Conservation (phyloP, 2,329 filamentous ascomycete species). For the Scedosporium apiospermum region DNA sequence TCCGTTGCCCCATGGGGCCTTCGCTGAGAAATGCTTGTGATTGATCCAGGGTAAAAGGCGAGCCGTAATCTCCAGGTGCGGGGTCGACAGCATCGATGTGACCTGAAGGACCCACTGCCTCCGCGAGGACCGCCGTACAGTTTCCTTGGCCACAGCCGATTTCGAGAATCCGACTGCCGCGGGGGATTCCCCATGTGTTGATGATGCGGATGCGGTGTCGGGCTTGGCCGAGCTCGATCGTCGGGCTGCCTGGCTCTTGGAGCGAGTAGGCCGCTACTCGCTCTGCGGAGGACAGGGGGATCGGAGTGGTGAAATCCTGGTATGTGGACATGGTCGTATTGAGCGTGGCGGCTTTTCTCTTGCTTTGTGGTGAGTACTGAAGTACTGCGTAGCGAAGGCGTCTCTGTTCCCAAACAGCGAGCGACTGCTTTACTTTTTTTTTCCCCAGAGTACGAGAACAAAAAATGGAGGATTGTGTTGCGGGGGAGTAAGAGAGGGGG, state of each 20-base stretch:
- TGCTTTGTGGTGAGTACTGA: too few species aligned
- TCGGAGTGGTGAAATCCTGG: not conserved
- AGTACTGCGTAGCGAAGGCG: too few species aligned
- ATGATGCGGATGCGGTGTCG: constrained; percentile 26
- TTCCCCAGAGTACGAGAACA: too few species aligned
- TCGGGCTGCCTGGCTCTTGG: constrained; percentile 8
- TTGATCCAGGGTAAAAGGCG: constrained; percentile 38
- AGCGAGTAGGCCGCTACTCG: constrained; percentile 9
- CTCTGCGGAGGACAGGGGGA: not conserved
- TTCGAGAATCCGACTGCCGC: constrained; percentile 39
- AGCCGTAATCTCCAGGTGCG: constrained; percentile 36
- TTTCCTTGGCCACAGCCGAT: constrained; percentile 52
- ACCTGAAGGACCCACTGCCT: constrained; percentile 31
- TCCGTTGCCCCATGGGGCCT: constrained; percentile 27
- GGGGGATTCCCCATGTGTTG: constrained; percentile 23
- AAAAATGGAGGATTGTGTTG: too few species aligned
- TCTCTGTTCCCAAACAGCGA: too few species aligned
- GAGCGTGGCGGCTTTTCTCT: too few species aligned
- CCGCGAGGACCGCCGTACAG: constrained; percentile 43
- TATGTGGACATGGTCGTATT: not conserved
- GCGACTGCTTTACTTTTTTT: too few species aligned
- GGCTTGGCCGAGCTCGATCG: constrained; percentile 15
- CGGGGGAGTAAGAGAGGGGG: too few species aligned
- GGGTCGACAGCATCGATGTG: constrained; percentile 44
- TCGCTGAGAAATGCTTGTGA: constrained; percentile 34